These are phyloP conservation scores for Dioszegia hungarica DNA, from an alignment of 768 basidiomycete species.

Conservation along the genomic window DNA sequence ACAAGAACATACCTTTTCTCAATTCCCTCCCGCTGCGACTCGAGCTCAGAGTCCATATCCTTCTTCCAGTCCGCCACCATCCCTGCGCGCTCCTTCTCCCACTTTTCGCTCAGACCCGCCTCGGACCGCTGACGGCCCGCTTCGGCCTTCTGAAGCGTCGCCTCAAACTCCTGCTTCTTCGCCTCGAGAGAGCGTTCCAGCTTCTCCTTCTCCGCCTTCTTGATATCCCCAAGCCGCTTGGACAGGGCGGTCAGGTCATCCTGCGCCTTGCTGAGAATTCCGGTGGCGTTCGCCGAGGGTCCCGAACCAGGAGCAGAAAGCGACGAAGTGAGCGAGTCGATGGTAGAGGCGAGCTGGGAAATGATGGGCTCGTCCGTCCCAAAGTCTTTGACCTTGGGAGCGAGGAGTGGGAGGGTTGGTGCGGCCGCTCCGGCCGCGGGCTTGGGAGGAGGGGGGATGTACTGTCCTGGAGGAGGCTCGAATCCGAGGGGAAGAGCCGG, in stretches of 20 bases:
- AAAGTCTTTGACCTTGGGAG: constrained; percentile 70
- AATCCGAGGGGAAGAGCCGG: constrained; percentile 81
- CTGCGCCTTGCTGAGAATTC: constrained; percentile 73
- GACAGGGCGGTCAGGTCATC: constrained; percentile 72
- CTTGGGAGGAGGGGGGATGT: constrained; percentile 49
- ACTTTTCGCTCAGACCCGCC: constrained; percentile 73
- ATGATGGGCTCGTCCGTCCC: constrained; percentile 81
- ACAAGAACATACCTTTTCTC: constrained; percentile 68
- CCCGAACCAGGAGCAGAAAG: constrained; percentile 55
- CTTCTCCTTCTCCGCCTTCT: constrained; percentile 68
- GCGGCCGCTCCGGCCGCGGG: constrained; percentile 8
- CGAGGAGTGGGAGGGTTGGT: constrained; percentile 66
- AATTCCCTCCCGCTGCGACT: constrained; percentile 83
- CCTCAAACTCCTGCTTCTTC: constrained; percentile 70
- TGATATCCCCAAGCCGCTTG: constrained; percentile 68
- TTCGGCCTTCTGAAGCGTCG: constrained; percentile 63
- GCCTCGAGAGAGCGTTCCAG: constrained; percentile 69
- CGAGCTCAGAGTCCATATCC: constrained; percentile 78
- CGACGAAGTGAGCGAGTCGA: constrained; percentile 83
- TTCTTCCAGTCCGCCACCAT: constrained; percentile 74
- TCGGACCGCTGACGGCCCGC: constrained; percentile 80
- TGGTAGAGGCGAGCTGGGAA: constrained; percentile 81
- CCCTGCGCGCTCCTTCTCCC: constrained; percentile 69
- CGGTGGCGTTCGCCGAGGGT: constrained; percentile 54
- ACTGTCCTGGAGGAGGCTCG: constrained; percentile 87